These are phyloP conservation scores for Solanum piurae DNA, from an alignment of 257 asterid genomes.

Conservation along the genomic window DNA sequence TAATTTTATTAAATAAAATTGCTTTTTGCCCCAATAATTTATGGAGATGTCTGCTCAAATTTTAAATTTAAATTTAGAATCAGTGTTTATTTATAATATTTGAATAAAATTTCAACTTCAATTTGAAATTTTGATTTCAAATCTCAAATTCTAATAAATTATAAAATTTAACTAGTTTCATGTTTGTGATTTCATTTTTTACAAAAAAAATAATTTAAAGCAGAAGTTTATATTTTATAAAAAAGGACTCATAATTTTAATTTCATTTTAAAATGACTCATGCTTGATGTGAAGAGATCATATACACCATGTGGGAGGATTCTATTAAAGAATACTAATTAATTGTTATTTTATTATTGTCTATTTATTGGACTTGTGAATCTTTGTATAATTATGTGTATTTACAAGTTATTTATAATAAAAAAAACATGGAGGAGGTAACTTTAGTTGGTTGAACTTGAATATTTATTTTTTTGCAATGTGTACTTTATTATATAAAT, in stretches of 20 bases:
- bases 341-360: background rate
- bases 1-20: background rate
- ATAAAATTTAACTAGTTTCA: background rate
- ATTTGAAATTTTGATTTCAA: background rate
- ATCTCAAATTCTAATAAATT: background rate
- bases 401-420: background rate
- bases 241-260: background rate
- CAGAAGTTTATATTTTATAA: background rate
- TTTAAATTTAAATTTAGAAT: background rate
- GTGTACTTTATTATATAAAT: too few species aligned
- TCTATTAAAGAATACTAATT: background rate
- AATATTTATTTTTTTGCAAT: too few species aligned
- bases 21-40: background rate
- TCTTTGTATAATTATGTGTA: background rate
- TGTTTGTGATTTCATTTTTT: background rate
- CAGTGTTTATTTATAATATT: background rate
- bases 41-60: background rate
- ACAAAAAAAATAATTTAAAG: background rate
- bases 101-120: background rate
- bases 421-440: background rate
- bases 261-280: background rate
- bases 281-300: background rate
- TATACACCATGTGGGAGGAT: background rate
- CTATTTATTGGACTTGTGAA: background rate
- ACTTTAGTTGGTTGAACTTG: background rate